Conservation (phyloP, 2,329 filamentous ascomycete genomes). For the Pseudogymnoascus sp. region DNA sequence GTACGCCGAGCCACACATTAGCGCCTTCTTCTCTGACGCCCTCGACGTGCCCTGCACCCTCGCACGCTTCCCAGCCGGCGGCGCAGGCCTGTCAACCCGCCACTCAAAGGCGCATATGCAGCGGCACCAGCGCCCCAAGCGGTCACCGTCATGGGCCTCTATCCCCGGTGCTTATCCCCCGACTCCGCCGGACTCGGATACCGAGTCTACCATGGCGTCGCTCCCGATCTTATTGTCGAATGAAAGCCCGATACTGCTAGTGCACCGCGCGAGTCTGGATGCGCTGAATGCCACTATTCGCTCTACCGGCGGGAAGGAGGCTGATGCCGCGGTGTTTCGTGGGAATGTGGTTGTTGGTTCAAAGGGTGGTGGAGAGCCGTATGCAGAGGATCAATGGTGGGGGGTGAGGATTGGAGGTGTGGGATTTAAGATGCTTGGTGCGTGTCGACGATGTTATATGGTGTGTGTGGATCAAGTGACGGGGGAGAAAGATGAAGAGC, state of each 20-base stretch:
- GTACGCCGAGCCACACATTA: conserved; percentile 59
- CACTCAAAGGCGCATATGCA: conserved; percentile 65
- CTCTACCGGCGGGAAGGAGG: conserved; percentile 50
- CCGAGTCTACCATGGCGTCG: conserved; percentile 33
- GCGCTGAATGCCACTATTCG: conserved; percentile 66
- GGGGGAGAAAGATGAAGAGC: conserved; percentile 69
- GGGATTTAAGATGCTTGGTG: no score
- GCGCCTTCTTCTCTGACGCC: conserved; percentile 66
- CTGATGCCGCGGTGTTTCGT: conserved; percentile 69
- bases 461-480: conserved; percentile 86
- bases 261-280: conserved; percentile 72
- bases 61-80: conserved; percentile 70
- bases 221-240: conserved; percentile 73
- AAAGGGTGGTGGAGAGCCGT: conserved; percentile 42
- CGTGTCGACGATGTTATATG: conserved; percentile 90
- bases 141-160: conserved; percentile 37
- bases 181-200: conserved; percentile 50
- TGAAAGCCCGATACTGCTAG: conserved; percentile 83
- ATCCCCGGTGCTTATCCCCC: conserved; percentile 35
- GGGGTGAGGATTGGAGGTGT: conserved; percentile 59
- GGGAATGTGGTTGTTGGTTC: conserved; percentile 72
- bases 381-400: conserved; percentile 74
- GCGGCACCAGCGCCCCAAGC: conserved; percentile 38
- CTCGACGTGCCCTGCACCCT: conserved; percentile 75
- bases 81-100: conserved; percentile 49